phyloP scores from a whole-genome alignment of 345 rosid genomes.

The Citrus mangshanensis region DNA sequence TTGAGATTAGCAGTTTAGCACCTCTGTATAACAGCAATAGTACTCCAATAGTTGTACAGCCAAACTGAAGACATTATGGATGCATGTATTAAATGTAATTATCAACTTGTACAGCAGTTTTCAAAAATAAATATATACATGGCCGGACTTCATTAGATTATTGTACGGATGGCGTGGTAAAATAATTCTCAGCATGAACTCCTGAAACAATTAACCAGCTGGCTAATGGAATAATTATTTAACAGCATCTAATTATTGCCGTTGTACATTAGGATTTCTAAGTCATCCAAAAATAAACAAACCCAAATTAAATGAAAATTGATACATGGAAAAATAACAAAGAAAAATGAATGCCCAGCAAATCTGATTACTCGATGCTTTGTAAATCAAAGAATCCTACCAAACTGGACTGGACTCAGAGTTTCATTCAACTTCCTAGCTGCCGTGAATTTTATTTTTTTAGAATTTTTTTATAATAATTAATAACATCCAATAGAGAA shows the following conservation, averaged over 20 bases:
- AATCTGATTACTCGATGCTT: not conserved
- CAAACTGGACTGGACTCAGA: not conserved
- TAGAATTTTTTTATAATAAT: too few relatives aligned
- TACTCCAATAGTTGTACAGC: not conserved
- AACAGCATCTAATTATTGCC: not conserved
- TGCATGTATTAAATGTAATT: not conserved
- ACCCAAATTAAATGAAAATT: not conserved
- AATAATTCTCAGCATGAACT: not conserved
- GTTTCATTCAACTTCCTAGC: not conserved
- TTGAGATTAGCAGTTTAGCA: not conserved
- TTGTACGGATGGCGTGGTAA: not conserved
- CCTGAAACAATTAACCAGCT: not conserved
- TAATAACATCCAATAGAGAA: too few relatives aligned
- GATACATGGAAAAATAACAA: not conserved
- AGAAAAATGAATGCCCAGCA: not conserved
- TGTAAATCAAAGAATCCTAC: not conserved
- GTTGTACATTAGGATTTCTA: not conserved
- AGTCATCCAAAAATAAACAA: not conserved
- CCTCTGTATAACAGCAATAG: not conserved
- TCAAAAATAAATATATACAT: not conserved
- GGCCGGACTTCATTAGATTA: not conserved
- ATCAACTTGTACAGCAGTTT: not conserved
- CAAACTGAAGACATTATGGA: not conserved
- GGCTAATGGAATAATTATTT: not conserved
- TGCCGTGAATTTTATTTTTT: not conserved